These are phyloP conservation scores for Hymenochaete sp. DNA, from an alignment of 1,284 basidiomycete genomes.

Conservation along the genomic window DNA sequence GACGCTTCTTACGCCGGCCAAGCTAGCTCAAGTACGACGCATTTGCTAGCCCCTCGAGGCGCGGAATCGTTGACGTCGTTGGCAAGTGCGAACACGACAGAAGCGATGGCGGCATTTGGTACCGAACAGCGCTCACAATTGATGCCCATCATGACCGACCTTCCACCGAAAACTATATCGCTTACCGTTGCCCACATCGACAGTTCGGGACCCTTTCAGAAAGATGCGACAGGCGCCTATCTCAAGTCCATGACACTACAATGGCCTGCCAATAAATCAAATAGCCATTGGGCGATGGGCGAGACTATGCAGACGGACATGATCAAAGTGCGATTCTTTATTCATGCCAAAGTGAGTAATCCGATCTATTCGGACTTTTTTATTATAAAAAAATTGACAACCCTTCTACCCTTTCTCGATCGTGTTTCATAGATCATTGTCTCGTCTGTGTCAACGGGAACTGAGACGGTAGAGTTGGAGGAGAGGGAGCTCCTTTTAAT, in stretches of 20 bases:
- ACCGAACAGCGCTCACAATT: constrained; percentile 13
- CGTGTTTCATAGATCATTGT: constrained; percentile 41
- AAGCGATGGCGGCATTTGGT: constrained; percentile 4
- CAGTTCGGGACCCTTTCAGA: constrained; percentile 45
- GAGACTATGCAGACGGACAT: constrained; percentile 62
- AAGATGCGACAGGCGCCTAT: constrained; percentile 48
- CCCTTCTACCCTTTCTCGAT: constrained; percentile 7
- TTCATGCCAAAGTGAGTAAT: constrained; percentile 52
- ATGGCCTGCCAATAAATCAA: constrained; percentile 62
- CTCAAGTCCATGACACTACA: constrained; percentile 56
- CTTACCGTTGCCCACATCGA: constrained; percentile 51
- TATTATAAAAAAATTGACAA: constrained; percentile 3
- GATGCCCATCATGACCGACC: constrained; percentile 19
- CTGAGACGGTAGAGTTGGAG: constrained; percentile 56
- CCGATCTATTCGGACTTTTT: constrained; percentile 9
- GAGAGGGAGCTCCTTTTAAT: constrained; percentile 59
- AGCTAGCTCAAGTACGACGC: constrained; percentile 1
- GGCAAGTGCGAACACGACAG: constrained; percentile 3
- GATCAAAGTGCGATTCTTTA: constrained; percentile 60
- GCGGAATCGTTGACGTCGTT: constrained; percentile 12
- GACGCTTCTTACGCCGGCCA: neutral
- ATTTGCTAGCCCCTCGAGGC: constrained; percentile 3
- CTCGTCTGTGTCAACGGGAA: constrained; percentile 43
- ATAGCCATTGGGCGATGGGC: constrained; percentile 65
- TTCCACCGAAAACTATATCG: constrained; percentile 38